A percentile compares a stretch with the other conserved stretches of the same genome.
Evolutionary conservation across 805 yeast genomes (phyloP).

Genomic region (Saturnispora kantuleensis): DNA sequence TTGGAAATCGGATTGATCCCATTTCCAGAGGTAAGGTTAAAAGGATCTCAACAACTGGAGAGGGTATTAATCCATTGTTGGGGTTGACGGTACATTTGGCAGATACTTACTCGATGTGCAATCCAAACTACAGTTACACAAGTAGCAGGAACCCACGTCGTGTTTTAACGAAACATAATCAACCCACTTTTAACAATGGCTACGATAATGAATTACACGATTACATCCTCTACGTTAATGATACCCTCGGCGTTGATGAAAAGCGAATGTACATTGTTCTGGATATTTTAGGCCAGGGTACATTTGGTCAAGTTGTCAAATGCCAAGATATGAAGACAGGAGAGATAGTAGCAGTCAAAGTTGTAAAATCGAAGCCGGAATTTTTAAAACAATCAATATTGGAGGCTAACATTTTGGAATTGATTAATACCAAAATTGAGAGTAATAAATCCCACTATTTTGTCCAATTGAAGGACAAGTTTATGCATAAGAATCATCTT

Average conservation of each 20-base stretch:
- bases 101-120: conserved; percentile 75
- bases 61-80: conserved; percentile 64
- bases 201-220: conserved; percentile 82
- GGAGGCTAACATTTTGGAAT: conserved; percentile 80
- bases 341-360: conserved; percentile 88
- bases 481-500: conserved; percentile 84
- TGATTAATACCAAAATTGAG: conserved; percentile 61
- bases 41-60: conserved; percentile 50
- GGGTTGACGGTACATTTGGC: conserved; percentile 73
- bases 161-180: conserved; percentile 86
- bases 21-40: conserved; percentile 21
- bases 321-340: conserved; percentile 71
- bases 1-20: not conserved
- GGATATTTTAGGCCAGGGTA: conserved; percentile 90
- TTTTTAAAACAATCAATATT: conserved; percentile 84
- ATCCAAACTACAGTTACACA: conserved; percentile 74
- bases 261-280: conserved; percentile 80
- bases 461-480: conserved; percentile 72
- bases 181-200: conserved; percentile 73
- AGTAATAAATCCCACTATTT: conserved; percentile 67
- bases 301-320: conserved; percentile 96
- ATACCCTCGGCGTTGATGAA: conserved; percentile 77
- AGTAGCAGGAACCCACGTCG: conserved; percentile 82
- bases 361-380: conserved; percentile 85
- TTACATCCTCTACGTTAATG: conserved; percentile 89